phyloP scores from a whole-genome alignment of 495 filamentous ascomycete species.

The Penicillium desertorum region DNA sequence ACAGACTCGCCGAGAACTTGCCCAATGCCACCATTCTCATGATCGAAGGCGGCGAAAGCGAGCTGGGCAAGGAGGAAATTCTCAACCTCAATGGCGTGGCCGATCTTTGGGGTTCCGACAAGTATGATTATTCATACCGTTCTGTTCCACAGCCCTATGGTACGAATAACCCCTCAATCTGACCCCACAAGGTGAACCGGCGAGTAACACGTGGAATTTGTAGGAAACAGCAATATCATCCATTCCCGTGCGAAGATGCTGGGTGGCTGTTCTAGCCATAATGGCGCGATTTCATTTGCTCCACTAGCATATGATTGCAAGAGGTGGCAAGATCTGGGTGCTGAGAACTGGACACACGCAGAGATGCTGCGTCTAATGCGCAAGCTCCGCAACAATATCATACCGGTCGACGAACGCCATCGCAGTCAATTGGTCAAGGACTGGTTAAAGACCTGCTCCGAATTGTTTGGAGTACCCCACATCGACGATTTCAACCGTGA shows the following conservation, averaged over 20 bases:
- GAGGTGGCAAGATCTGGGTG: conserved; percentile 68
- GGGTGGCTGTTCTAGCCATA: conserved; percentile 82
- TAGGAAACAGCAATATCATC: conserved; percentile 77
- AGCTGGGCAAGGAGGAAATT: too few relatives aligned
- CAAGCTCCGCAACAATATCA: conserved; percentile 73
- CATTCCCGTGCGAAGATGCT: conserved; percentile 83
- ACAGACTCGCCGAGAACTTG: conserved; percentile 62
- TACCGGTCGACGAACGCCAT: conserved; percentile 73
- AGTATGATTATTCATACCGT: too few relatives aligned
- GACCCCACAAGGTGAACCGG: too few relatives aligned
- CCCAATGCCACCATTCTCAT: conserved; percentile 64
- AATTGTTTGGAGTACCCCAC: conserved; percentile 45
- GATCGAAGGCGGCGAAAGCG: conserved; percentile 56
- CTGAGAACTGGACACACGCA: conserved; percentile 71
- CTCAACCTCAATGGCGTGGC: too few relatives aligned
- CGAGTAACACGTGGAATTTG: neutral
- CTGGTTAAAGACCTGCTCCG: conserved; percentile 71
- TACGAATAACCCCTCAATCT: too few relatives aligned
- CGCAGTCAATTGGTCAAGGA: conserved; percentile 81
- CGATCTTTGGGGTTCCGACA: conserved; percentile 27
- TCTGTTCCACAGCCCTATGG: too few relatives aligned
- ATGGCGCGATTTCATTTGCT: conserved; percentile 81
- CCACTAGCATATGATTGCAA: conserved; percentile 78
- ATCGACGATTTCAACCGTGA: conserved; percentile 71
- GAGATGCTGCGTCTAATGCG: conserved; percentile 48